Evolutionary conservation across 352 stramenopile species (phyloP).

Genomic region (Pythium pyrilobum): DNA sequence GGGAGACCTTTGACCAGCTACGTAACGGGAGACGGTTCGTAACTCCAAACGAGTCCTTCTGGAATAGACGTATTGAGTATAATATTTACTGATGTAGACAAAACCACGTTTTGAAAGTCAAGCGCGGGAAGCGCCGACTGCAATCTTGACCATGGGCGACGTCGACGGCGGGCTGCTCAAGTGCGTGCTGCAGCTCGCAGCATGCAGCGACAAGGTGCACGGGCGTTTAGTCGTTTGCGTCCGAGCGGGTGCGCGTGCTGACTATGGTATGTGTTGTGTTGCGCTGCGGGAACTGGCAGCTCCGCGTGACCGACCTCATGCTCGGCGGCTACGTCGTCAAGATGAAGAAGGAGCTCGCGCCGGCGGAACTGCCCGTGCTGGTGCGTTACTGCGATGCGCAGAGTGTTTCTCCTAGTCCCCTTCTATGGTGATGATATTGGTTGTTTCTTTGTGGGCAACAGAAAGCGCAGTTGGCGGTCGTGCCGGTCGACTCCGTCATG

Average conservation of each 20-base stretch:
- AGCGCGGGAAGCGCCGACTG: neutral
- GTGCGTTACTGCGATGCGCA: constrained; percentile 13
- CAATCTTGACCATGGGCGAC: constrained; percentile 30
- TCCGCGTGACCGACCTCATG: constrained; percentile 47
- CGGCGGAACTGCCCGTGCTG: constrained; percentile 42
- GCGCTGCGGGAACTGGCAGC: constrained; percentile 21
- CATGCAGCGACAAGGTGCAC: constrained; percentile 70
- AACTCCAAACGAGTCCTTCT: neutral
- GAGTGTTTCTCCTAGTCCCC: neutral
- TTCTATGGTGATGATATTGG: neutral
- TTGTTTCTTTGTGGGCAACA: constrained; percentile 1
- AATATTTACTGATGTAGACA: neutral
- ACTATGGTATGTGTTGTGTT: neutral
- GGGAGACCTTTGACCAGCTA: constrained; percentile 1
- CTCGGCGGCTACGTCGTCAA: constrained; percentile 29
- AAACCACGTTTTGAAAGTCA: neutral
- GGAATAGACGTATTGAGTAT: neutral
- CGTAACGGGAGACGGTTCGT: constrained; percentile 1
- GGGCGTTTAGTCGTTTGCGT: too few relatives aligned
- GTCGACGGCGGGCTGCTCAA: constrained; percentile 59
- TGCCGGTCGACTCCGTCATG: constrained; percentile 30
- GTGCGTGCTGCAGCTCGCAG: constrained; percentile 67
- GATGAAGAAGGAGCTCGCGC: constrained; percentile 17
- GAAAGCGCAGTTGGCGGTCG: constrained; percentile 58
- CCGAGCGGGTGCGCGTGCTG: too few relatives aligned